Evolutionary conservation across 495 filamentous ascomycete species (phyloP).

Genomic region (Aspergillus wentii): DNA sequence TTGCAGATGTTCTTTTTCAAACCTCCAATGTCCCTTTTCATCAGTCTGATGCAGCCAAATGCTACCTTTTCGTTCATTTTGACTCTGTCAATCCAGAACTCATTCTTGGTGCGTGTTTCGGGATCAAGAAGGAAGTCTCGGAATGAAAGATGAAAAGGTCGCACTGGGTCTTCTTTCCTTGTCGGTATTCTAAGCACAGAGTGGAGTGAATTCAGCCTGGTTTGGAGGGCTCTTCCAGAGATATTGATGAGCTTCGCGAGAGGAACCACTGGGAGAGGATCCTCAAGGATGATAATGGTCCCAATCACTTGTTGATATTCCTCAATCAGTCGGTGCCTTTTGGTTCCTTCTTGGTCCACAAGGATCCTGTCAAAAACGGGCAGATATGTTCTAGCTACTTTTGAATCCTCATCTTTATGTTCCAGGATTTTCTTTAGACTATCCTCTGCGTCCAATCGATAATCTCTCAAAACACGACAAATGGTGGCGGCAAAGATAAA

Average conservation of each 20-base stretch:
- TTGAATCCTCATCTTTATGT: slow-evolving; percentile 6
- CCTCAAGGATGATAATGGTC: slow-evolving; percentile 16
- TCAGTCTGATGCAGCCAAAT: slow-evolving; percentile 28
- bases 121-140: slow-evolving; percentile 22
- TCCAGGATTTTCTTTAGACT: slow-evolving; percentile 12
- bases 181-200: slow-evolving; percentile 21
- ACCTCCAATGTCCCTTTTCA: neutral
- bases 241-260: slow-evolving; percentile 13
- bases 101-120: slow-evolving; percentile 1
- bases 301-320: slow-evolving; percentile 18
- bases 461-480: slow-evolving; percentile 17
- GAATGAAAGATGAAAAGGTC: slow-evolving; percentile 21
- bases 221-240: neutral
- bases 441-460: slow-evolving; percentile 9
- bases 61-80: slow-evolving; percentile 1
- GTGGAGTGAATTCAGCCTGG: slow-evolving; percentile 9
- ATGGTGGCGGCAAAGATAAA: slow-evolving; percentile 28
- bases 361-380: slow-evolving; percentile 19
- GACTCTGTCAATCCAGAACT: slow-evolving; percentile 24
- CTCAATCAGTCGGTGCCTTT: slow-evolving; percentile 2
- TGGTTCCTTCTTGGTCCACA: neutral
- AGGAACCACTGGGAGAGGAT: slow-evolving; percentile 12
- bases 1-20: slow-evolving; percentile 37
- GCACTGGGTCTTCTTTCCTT: slow-evolving; percentile 11
- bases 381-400: slow-evolving; percentile 17